Conservation (phyloP, 2,329 filamentous ascomycete genomes). For the Botrytis pseudocinerea region DNA sequence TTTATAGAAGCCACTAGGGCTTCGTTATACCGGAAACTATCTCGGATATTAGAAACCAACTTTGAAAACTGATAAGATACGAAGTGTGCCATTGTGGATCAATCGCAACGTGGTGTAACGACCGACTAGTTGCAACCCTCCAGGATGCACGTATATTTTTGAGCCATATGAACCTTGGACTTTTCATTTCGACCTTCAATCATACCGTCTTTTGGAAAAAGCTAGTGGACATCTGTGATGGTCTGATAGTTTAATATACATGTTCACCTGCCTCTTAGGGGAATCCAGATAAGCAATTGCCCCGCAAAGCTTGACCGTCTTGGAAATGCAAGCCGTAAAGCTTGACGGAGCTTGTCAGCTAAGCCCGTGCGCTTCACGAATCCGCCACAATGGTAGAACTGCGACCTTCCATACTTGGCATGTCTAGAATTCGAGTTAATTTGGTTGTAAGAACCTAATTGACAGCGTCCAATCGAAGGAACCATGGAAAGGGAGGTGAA, state of each 20-base stretch:
- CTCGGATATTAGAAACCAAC: neutral
- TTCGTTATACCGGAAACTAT: neutral
- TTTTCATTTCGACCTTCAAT: neutral
- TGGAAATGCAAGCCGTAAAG: neutral
- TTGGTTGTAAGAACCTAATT: neutral
- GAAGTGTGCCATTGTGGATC: constrained; percentile 5
- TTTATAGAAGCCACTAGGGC: constrained; percentile 1
- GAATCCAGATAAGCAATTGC: neutral
- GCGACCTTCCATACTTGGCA: neutral
- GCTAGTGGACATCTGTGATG: neutral
- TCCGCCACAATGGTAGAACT: neutral
- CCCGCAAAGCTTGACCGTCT: constrained; percentile 12
- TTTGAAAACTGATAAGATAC: constrained; percentile 9
- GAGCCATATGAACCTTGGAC: neutral
- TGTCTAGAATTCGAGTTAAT: neutral
- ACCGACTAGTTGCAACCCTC: neutral
- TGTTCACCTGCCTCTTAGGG: constrained; percentile 2
- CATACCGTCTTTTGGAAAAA: neutral
- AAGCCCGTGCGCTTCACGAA: neutral
- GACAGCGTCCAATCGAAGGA: neutral
- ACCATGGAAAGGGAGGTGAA: neutral
- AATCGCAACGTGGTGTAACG: neutral
- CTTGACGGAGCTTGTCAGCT: neutral
- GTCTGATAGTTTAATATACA: neutral
- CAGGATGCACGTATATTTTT: neutral